Percentiles rank a stretch among this genome's conserved stretches.
Conservation (phyloP, 768 basidiomycete species). For the Exidia glandulosa region DNA sequence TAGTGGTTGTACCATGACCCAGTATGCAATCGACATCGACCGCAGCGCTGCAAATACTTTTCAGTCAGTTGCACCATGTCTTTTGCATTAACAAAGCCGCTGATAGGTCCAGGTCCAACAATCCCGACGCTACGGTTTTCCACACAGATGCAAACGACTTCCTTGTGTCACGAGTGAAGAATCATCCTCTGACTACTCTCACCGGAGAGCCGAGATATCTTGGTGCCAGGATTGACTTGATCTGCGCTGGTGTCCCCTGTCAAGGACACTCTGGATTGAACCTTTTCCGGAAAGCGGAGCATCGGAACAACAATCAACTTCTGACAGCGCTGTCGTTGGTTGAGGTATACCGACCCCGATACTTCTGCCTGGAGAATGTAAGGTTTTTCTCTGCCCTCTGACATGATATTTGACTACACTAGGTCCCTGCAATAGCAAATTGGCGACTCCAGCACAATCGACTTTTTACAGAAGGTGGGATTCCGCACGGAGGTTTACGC, state of each 20-base stretch:
- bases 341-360: conserved; percentile 33
- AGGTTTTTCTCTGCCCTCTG: conserved; percentile 35
- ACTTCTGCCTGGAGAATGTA: conserved; percentile 49
- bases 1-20: background rate
- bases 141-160: background rate
- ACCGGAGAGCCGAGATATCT: background rate
- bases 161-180: background rate
- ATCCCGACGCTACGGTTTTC: background rate
- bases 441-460: background rate
- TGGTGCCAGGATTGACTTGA: background rate
- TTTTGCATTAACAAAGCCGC: background rate
- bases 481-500: background rate
- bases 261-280: background rate
- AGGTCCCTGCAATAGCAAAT: background rate
- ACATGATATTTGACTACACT: background rate
- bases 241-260: background rate
- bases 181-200: background rate
- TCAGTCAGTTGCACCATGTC: background rate
- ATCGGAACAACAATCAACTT: conserved; percentile 14
- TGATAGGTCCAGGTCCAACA: background rate
- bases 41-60: background rate
- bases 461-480: background rate
- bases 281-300: background rate
- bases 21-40: background rate
- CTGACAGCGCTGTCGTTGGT: conserved; percentile 46